Conservation (phyloP, 1,139 yeast genomes). For the Zygosaccharomyces sapae region DNA sequence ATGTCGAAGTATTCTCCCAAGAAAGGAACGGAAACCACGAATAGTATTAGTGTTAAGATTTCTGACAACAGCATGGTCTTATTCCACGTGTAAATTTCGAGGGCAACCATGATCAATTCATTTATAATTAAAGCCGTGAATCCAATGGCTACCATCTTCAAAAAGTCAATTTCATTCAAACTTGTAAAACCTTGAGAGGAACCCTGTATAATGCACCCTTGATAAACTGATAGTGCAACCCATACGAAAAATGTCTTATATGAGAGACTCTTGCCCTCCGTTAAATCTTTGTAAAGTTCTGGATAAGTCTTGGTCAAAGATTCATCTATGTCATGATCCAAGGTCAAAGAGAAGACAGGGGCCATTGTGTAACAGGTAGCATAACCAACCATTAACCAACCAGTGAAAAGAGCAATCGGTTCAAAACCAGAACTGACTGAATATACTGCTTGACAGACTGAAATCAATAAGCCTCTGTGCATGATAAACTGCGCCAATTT, state of each 20-base stretch:
- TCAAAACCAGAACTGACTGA: conserved; percentile 83
- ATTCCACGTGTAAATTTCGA: conserved; percentile 90
- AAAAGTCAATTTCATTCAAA: conserved; percentile 50
- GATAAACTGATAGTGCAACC: conserved; percentile 83
- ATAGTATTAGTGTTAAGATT: conserved; percentile 62
- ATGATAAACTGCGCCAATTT: conserved; percentile 92
- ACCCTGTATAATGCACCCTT: conserved; percentile 78
- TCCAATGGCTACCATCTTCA: conserved; percentile 74
- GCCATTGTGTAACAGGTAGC: conserved; percentile 98
- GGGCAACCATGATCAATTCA: conserved; percentile 89
- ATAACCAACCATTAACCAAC: conserved; percentile 98
- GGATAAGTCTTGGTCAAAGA: conserved; percentile 87
- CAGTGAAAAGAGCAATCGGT: conserved; percentile 90
- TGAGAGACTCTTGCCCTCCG: conserved; percentile 80
- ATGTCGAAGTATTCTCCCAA: conserved; percentile 80
- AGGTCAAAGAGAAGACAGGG: conserved; percentile 89
- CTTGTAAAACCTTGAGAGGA: conserved; percentile 74
- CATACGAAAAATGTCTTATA: conserved; percentile 86
- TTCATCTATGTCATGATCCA: conserved; percentile 89
- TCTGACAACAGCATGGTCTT: conserved; percentile 71
- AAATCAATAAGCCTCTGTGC: conserved; percentile 89
- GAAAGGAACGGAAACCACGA: conserved; percentile 73
- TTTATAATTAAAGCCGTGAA: conserved; percentile 77
- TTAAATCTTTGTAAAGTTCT: conserved; percentile 87
- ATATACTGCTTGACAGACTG: conserved; percentile 94